A percentile compares a stretch with the other conserved stretches of the same genome.
Conservation (phyloP, 192 early-diverging fungal species). For the Coemansia brasiliensis region DNA sequence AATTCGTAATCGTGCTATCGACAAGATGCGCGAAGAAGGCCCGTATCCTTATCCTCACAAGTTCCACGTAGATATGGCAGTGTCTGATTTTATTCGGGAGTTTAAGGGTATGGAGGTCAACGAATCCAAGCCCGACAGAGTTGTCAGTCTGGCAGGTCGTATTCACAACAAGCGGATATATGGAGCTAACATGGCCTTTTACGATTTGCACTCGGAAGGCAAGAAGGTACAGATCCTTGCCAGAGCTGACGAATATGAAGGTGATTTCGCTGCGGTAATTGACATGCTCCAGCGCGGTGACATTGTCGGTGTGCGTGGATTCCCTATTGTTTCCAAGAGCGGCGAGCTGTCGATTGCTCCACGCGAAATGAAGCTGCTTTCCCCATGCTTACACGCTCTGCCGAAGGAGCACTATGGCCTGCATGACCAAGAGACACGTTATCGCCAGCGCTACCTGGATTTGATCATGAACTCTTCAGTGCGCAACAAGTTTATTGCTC, state of each 20-base stretch:
- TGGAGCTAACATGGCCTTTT: constrained; percentile 91
- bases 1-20: constrained; percentile 83
- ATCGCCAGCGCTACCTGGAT: constrained; percentile 97
- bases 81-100: constrained; percentile 87
- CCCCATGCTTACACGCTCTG: constrained; percentile 94
- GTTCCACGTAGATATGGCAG: constrained; percentile 85
- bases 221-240: constrained; percentile 96
- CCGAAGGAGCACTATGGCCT: constrained; percentile 94
- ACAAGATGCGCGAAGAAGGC: constrained; percentile 76
- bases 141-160: constrained; percentile 84
- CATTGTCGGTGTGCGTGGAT: constrained; percentile 90
- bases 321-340: constrained; percentile 87
- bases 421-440: constrained; percentile 95
- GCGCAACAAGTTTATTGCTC: constrained; percentile 90
- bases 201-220: constrained; percentile 92
- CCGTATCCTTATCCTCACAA: constrained; percentile 98
- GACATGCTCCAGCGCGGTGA: constrained; percentile 89
- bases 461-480: constrained; percentile 98
- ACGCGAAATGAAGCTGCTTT: constrained; percentile 78
- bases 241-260: constrained; percentile 63
- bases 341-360: constrained; percentile 97
- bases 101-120: constrained; percentile 69
- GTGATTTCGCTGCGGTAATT: constrained; percentile 79
- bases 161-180: constrained; percentile 95
- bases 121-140: constrained; percentile 63